Evolutionary conservation across 2,329 filamentous ascomycete species (phyloP), one percentile per base, ranked within the genome.

Genomic region (Pseudogymnoascus sp.): DNA sequence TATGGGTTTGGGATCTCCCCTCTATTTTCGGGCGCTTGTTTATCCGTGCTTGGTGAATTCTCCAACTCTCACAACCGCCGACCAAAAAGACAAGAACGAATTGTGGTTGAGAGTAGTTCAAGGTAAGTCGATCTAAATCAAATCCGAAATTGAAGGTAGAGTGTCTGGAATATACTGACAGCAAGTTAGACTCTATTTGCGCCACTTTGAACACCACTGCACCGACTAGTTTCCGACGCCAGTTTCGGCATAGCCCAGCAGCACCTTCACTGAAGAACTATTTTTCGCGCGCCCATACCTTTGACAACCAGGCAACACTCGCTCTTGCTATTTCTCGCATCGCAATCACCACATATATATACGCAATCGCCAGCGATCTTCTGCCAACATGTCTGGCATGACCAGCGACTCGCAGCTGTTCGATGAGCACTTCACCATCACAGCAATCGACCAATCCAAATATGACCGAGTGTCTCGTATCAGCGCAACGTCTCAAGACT

Each of bases 401-500:
- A 86, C 91, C 77, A 88, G 89, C 69, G 93, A 97, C 79, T 88
- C 93, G 64, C 88, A 95, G 72, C 90, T 97, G 76, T 96, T 96
- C 79, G 92, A 97, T 78, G 92, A 96, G 74, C 88, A 85, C 72
- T 97, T 97, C 83, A 89, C 84, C 66, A 83, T 97, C 71, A 93
- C 86, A 69, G 78, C 84, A 63, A 80, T 91, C 75, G 90, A 96
- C 79, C 83, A 87, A 72, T 84, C 87, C 72, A 96, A 97, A 79
- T 99, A 99, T 78, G 95, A 97, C 79, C 91, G 93, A 68, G 93
- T 97, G 26, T 89, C 91, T 63, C 93, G 95, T 70, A 85, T 97
- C 73, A 85, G 81, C 63, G 92, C 86, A 73, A 89, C 83, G 61
- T 93, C 89, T 23, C 81, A 83, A 69, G 91, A 96, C 77, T 84